Base-by-base conservation (phyloP, 805 yeast genomes). In the Saccharomycopsis vini region DNA sequence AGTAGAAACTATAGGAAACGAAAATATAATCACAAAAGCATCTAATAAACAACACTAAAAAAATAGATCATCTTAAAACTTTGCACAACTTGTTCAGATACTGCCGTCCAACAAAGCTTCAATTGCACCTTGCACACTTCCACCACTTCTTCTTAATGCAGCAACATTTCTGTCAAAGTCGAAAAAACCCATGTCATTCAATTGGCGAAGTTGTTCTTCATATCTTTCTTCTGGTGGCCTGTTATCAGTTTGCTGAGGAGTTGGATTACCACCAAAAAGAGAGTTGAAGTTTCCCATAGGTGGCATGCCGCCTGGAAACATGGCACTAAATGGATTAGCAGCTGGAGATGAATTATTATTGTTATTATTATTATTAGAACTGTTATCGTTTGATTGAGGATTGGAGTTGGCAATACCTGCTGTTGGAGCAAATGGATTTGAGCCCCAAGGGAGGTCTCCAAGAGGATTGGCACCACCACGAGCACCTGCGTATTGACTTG, bases 81-180 rank as follows among this genome's bases (percentile, higher is more conserved):
- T n/a, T n/a, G n/a, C n/a, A n/a, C n/a, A n/a, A n/a, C n/a, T n/a
- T n/a, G n/a, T 15, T 33, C 22, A 33, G 6, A 33, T 22, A 18
- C 15, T 16, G 22, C 83, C 84, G 49, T 72, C 81, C 46, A 89
- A 71, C 54, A 89, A 67, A 43, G 86, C 84, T 62, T 90, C 97
- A 41, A 90, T 71, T 9, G 98, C 98, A 37, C 97, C 97, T 65
- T 90, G 96, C 21, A 90, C 97, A 50, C 89, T 85, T 6, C 98
- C 98, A 28, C 98, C 98, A 44, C 90, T 78, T 64, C 97, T 78
- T 67, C 97, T 78, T 55, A 92, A 72, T 1, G 97, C 97, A 23
- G 78, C 79, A 20, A 92, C 88, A 58, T 92, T 92, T 53, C 85
- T 73, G 53, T 90, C 97, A 59, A 90, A 90, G 53, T 90, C 97